Evolutionary conservation across 2,329 filamentous ascomycete species (phyloP).

Genomic region (Xylariales sp.): DNA sequence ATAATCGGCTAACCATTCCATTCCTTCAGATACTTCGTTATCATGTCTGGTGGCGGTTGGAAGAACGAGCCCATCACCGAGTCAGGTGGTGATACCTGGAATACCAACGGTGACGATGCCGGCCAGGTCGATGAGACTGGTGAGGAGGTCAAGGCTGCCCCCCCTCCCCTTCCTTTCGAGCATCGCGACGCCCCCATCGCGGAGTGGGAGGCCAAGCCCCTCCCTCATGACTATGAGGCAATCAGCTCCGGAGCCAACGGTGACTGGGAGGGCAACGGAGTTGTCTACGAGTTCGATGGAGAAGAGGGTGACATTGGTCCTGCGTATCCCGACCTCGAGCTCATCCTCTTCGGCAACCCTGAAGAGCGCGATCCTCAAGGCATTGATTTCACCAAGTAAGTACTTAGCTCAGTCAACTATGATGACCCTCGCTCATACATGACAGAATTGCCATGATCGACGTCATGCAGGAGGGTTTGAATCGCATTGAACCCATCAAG

Average conservation of each 20-base stretch:
- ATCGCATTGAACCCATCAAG: slow-evolving; percentile 46
- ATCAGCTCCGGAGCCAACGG: slow-evolving; percentile 17
- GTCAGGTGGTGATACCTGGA: too few species aligned
- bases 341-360: slow-evolving; percentile 64
- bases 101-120: too few species aligned
- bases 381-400: slow-evolving; percentile 59
- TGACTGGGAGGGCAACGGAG: slow-evolving; percentile 51
- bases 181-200: slow-evolving; percentile 14
- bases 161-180: slow-evolving; percentile 7
- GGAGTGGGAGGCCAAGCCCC: slow-evolving; percentile 42
- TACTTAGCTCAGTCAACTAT: slow-evolving; percentile 10
- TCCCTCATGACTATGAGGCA: slow-evolving; percentile 44
- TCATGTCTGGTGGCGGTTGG: slow-evolving; percentile 8
- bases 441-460: slow-evolving; percentile 49
- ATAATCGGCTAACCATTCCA: too few species aligned
- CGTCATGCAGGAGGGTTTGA: slow-evolving; percentile 52
- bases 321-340: slow-evolving; percentile 63
- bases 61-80: too few species aligned
- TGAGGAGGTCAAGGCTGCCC: slow-evolving; percentile 8
- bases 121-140: slow-evolving; percentile 24
- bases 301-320: slow-evolving; percentile 85
- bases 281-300: slow-evolving; percentile 77
- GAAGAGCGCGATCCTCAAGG: slow-evolving; percentile 47
- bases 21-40: background rate
- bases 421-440: slow-evolving; percentile 8